phyloP scores from a whole-genome alignment of 2,329 filamentous ascomycete genomes.

The Nothomitra cinnamomea region DNA sequence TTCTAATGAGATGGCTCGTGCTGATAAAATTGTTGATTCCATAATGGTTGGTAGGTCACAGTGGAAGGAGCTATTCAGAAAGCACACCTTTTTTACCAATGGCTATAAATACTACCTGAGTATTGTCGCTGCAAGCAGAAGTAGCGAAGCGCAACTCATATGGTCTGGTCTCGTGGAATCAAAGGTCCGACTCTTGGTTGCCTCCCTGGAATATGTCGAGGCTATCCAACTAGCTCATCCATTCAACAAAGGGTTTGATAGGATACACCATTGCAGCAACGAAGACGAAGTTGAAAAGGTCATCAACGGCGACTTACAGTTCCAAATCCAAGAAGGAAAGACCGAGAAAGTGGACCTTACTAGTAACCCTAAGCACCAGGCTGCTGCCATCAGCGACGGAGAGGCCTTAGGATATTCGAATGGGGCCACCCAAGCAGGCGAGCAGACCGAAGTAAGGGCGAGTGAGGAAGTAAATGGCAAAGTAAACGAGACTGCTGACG shows the following conservation, averaged over 20 bases:
- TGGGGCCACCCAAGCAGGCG: slow-evolving; percentile 17
- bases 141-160: slow-evolving; percentile 65
- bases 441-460: slow-evolving; percentile 15
- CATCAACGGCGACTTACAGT: slow-evolving; percentile 42
- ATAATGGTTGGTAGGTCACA: slow-evolving; percentile 60
- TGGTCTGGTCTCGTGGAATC: slow-evolving; percentile 93
- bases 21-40: slow-evolving; percentile 56
- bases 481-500: no score
- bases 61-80: slow-evolving; percentile 80
- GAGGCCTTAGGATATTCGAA: slow-evolving; percentile 22
- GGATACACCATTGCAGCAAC: slow-evolving; percentile 51
- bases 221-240: slow-evolving; percentile 73
- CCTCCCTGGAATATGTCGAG: slow-evolving; percentile 62
- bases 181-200: slow-evolving; percentile 73
- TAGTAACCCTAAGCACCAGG: slow-evolving; percentile 31
- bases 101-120: slow-evolving; percentile 94
- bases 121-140: slow-evolving; percentile 66
- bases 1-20: slow-evolving; percentile 63
- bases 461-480: no score
- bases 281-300: slow-evolving; percentile 45
- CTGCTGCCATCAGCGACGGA: slow-evolving; percentile 27
- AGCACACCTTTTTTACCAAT: slow-evolving; percentile 82
- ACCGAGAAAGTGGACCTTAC: slow-evolving; percentile 34
- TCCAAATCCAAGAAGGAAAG: slow-evolving; percentile 40
- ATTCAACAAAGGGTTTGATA: slow-evolving; percentile 84